A percentile compares a stretch with the other conserved stretches of the same genome.
phyloP scores from a whole-genome alignment of 2,329 filamentous ascomycete genomes.

The Chrysoporthe austroafricana region DNA sequence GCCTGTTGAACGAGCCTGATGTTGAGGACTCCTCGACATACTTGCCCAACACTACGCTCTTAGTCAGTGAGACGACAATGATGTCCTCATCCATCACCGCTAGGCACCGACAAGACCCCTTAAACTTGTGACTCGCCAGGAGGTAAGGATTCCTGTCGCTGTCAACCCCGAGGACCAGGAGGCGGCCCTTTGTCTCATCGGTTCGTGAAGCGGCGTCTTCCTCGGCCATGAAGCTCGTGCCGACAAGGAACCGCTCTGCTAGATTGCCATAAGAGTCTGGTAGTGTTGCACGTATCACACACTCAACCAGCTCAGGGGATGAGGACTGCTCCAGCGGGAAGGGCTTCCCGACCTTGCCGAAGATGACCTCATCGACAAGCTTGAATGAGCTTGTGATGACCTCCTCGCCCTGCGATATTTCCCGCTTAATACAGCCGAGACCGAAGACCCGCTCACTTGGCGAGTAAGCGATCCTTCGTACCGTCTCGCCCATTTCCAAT shows the following conservation, averaged over 20 bases:
- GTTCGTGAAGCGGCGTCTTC: constrained; percentile 47
- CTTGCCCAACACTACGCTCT: constrained; percentile 71
- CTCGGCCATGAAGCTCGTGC: constrained; percentile 77
- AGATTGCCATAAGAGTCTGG: constrained; percentile 57
- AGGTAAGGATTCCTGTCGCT: constrained; percentile 73
- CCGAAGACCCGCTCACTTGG: constrained; percentile 79
- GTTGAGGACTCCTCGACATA: constrained; percentile 61
- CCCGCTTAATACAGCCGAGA: constrained; percentile 80
- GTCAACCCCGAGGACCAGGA: constrained; percentile 83
- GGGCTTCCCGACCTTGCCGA: constrained; percentile 73
- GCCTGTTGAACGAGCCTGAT: constrained; percentile 65
- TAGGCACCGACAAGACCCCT: constrained; percentile 80
- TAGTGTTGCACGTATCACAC: constrained; percentile 77
- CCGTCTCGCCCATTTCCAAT: constrained; percentile 77
- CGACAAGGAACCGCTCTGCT: constrained; percentile 85
- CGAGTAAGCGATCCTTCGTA: constrained; percentile 86
- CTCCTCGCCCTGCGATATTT: constrained; percentile 73
- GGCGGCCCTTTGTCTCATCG: constrained; percentile 68
- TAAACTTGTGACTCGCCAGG: constrained; percentile 70
- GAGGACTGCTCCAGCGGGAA: constrained; percentile 60
- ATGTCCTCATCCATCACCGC: constrained; percentile 74
- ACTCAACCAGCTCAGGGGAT: constrained; percentile 76
- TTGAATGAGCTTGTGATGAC: constrained; percentile 79
- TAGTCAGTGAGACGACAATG: constrained; percentile 86
- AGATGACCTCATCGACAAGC: constrained; percentile 88